These are phyloP conservation scores for Fusarium azukiicola DNA, from an alignment of 2,329 filamentous ascomycete species.

Conservation along the genomic window DNA sequence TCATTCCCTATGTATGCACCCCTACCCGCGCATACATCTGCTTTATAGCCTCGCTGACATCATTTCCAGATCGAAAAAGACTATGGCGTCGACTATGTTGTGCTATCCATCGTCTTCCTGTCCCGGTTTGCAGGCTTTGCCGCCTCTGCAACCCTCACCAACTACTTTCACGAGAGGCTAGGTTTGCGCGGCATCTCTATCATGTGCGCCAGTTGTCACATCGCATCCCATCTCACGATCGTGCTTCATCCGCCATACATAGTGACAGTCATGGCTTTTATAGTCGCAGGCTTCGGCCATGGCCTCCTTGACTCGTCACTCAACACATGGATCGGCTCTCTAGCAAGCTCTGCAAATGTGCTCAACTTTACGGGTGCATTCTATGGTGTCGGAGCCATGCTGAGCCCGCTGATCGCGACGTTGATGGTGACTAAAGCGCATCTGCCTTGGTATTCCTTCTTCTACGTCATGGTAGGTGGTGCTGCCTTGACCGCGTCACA, in stretches of 20 bases:
- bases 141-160: slow-evolving; percentile 2
- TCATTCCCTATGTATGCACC: slow-evolving; percentile 3
- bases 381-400: background rate
- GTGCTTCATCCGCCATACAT: background rate
- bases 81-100: slow-evolving; percentile 10
- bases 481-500: background rate
- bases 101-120: slow-evolving; percentile 7
- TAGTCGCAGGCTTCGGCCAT: slow-evolving; percentile 11
- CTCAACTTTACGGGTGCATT: slow-evolving; percentile 18
- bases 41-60: background rate
- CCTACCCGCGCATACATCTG: background rate
- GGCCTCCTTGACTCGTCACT: slow-evolving; percentile 14
- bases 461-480: slow-evolving; percentile 16
- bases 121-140: background rate
- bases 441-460: slow-evolving; percentile 16
- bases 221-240: slow-evolving; percentile 6
- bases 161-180: background rate
- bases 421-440: slow-evolving; percentile 5
- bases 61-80: background rate
- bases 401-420: slow-evolving; percentile 3
- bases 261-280: background rate
- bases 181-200: slow-evolving; percentile 1
- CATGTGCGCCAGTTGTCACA: background rate
- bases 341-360: background rate
- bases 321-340: slow-evolving; percentile 6